Conservation (phyloP, 805 yeast species). For the Metschnikowia aberdeeniae region DNA sequence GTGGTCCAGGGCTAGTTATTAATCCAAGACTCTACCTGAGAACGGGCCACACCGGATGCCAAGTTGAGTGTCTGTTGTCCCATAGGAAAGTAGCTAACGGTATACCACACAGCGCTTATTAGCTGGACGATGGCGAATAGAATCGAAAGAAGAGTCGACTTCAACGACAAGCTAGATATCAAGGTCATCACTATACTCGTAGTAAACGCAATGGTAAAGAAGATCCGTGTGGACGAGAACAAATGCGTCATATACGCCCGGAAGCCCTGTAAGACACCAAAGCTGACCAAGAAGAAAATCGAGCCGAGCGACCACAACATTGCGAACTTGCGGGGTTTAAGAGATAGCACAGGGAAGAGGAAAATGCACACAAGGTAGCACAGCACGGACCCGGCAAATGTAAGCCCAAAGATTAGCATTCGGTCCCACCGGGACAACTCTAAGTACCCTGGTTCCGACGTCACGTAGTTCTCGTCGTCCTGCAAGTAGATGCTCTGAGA, state of each 20-base stretch:
- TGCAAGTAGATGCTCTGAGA: constrained; percentile 35
- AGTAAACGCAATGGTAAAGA: constrained; percentile 36
- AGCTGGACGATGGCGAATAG: constrained; percentile 40
- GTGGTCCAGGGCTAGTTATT: constrained; percentile 18
- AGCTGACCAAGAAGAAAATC: constrained; percentile 42
- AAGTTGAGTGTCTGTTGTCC: constrained; percentile 41
- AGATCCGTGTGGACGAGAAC: constrained; percentile 38
- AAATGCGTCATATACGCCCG: constrained; percentile 38
- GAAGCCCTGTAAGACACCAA: constrained; percentile 44
- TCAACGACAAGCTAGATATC: constrained; percentile 32
- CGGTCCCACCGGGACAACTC: constrained; percentile 45
- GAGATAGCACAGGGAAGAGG: constrained; percentile 38
- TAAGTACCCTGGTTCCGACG: constrained; percentile 41
- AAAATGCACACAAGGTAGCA: constrained; percentile 43
- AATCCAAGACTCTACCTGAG: constrained; percentile 44
- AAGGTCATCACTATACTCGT: constrained; percentile 40
- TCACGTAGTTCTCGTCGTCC: constrained; percentile 41
- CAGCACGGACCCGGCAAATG: constrained; percentile 39
- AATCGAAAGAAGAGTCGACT: constrained; percentile 36
- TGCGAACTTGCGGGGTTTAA: constrained; percentile 44
- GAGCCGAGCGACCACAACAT: constrained; percentile 46
- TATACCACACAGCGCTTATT: constrained; percentile 41
- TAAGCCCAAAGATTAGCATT: constrained; percentile 42
- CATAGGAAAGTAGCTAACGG: constrained; percentile 46
- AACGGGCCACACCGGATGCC: constrained; percentile 41